Percentiles rank a stretch among this genome's conserved stretches.
These are phyloP conservation scores for Fusarium globosum DNA, from an alignment of 2,329 filamentous ascomycete genomes.

Conservation along the genomic window DNA sequence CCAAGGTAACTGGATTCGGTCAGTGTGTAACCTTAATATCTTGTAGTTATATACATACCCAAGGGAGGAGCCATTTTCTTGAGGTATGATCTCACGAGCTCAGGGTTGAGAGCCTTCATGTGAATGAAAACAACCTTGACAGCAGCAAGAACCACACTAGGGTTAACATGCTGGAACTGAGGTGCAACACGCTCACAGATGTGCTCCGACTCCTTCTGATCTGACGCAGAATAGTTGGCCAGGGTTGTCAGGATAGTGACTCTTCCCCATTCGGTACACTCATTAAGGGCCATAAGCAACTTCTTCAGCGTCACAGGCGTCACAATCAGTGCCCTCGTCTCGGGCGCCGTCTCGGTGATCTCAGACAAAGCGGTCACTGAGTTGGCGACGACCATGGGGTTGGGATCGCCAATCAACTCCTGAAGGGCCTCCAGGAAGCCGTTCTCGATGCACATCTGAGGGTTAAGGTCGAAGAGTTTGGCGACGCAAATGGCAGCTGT, in stretches of 20 bases:
- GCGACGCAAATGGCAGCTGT: slow-evolving; percentile 98
- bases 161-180: slow-evolving; percentile 98
- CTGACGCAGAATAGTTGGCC: slow-evolving; percentile 86
- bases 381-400: slow-evolving; percentile 99
- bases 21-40: neutral
- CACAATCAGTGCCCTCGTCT: slow-evolving; percentile 87
- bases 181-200: slow-evolving; percentile 96
- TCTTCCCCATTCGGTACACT: slow-evolving; percentile 98
- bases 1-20: slow-evolving; percentile 78
- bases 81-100: slow-evolving; percentile 84
- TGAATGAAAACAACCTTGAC: slow-evolving; percentile 98
- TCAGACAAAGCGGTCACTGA: slow-evolving; percentile 93
- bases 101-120: slow-evolving; percentile 84
- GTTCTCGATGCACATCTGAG: slow-evolving; percentile 92
- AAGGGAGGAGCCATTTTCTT: slow-evolving; percentile 99
- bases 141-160: slow-evolving; percentile 95
- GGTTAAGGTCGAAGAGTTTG: slow-evolving; percentile 96
- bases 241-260: slow-evolving; percentile 93
- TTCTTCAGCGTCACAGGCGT: slow-evolving; percentile 90
- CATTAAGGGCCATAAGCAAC: slow-evolving; percentile 93
- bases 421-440: slow-evolving; percentile 94
- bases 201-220: slow-evolving; percentile 96
- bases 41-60: slow-evolving; percentile 64
- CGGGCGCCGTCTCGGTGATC: slow-evolving; percentile 89
- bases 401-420: slow-evolving; percentile 95